Conservation (phyloP, 208 protist species). For the Herpetomonas muscarum region DNA sequence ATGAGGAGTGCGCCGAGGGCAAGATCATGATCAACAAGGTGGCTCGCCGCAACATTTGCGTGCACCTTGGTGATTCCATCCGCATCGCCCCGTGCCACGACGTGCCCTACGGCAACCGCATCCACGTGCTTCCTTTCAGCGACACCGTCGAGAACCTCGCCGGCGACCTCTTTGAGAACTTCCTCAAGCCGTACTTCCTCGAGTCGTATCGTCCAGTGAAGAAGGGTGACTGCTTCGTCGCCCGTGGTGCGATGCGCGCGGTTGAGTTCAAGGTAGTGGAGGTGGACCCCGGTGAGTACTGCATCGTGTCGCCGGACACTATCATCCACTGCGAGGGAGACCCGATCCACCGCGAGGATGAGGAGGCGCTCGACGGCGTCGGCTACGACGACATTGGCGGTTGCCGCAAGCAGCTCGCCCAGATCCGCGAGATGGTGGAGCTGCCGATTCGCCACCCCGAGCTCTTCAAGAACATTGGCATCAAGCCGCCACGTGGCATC, state of each 20-base stretch:
- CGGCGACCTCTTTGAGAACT: constrained; percentile 99
- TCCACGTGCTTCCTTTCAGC: constrained; percentile 99
- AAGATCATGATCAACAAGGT: constrained; percentile 99
- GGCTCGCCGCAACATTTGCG: constrained; percentile 98
- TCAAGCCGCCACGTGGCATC: constrained; percentile 97
- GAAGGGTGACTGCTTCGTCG: constrained; percentile 98
- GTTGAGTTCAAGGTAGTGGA: constrained; percentile 99
- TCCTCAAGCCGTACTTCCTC: constrained; percentile 99
- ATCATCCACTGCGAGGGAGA: constrained; percentile 99
- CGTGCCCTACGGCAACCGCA: constrained; percentile 97
- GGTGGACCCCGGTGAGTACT: constrained; percentile 97
- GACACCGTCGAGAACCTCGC: constrained; percentile 99
- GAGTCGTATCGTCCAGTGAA: constrained; percentile 99
- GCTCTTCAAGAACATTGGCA: constrained; percentile 98
- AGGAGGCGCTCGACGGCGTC: constrained; percentile 94
- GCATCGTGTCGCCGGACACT: constrained; percentile 99
- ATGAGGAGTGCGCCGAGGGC: constrained; percentile 90
- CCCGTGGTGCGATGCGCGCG: constrained; percentile 96
- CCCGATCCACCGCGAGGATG: constrained; percentile 99
- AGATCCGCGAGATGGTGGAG: constrained; percentile 99
- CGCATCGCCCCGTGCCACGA: constrained; percentile 95
- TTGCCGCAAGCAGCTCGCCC: constrained; percentile 97
- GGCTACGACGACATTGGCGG: constrained; percentile 99
- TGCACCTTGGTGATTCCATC: constrained; percentile 98
- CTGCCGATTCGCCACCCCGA: constrained; percentile 98